A percentile compares a stretch with the other conserved stretches of the same genome.
Conservation (phyloP, 2,329 filamentous ascomycete genomes). For the Pseudohalonectria lignicola region DNA sequence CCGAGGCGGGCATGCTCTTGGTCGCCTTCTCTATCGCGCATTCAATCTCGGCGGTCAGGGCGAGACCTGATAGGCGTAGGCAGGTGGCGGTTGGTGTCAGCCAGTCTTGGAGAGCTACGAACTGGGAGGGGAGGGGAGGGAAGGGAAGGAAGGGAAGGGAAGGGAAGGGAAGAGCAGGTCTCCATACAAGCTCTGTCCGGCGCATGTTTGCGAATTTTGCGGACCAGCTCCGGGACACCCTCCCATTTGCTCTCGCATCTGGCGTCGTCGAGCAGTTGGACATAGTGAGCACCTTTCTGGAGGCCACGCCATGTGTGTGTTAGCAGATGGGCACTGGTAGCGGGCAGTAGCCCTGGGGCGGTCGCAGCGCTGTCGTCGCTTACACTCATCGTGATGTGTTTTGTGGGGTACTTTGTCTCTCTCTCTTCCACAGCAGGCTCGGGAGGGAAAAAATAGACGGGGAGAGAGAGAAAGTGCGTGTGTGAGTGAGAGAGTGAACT, state of each 20-base stretch:
- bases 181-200: constrained; percentile 70
- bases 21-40: constrained; percentile 48
- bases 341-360: too few species aligned
- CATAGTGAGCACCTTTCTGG: constrained; percentile 68
- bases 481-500: neutral
- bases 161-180: constrained; percentile 3
- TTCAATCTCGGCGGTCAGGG: constrained; percentile 60
- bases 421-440: neutral
- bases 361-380: neutral
- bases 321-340: too few species aligned
- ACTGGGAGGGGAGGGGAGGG: too few species aligned
- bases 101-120: too few species aligned
- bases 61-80: too few species aligned
- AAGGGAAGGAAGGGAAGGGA: constrained; percentile 5
- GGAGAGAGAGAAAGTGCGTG: neutral
- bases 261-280: constrained; percentile 71
- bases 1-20: constrained; percentile 24
- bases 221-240: constrained; percentile 74
- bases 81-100: too few species aligned
- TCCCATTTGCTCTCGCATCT: constrained; percentile 84
- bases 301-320: too few species aligned
- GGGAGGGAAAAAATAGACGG: constrained; percentile 1
- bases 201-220: constrained; percentile 92
- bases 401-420: too few species aligned
- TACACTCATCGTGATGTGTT: constrained; percentile 3